Evolutionary conservation across 176 grass and related monocot species (phyloP).

Genomic region (Rhipidocladum racemiflorum): DNA sequence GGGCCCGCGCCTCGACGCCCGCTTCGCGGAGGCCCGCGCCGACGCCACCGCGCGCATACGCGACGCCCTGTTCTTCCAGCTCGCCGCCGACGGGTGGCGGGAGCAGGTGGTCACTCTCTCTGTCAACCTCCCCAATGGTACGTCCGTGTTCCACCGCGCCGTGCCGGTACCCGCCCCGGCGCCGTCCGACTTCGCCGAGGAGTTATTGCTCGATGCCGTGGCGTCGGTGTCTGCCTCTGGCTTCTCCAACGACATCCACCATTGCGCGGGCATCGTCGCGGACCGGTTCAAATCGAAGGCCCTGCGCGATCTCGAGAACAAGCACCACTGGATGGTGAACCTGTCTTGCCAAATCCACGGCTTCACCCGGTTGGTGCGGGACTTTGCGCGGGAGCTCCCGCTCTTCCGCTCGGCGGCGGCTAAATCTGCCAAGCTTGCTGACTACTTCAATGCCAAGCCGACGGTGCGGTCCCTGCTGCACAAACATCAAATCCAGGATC

Average conservation of each 20-base stretch:
- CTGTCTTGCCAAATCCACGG: constrained; percentile 66
- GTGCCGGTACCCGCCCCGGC: constrained; percentile 35
- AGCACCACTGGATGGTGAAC: constrained; percentile 74
- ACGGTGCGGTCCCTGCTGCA: constrained; percentile 51
- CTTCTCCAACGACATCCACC: constrained; percentile 47
- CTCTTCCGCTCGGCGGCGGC: constrained; percentile 47
- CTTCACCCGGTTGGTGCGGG: constrained; percentile 57
- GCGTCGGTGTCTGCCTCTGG: constrained; percentile 39
- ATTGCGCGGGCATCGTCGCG: constrained; percentile 69
- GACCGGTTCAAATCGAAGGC: constrained; percentile 82
- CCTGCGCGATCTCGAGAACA: constrained; percentile 59
- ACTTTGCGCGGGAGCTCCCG: constrained; percentile 54
- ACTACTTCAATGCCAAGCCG: constrained; percentile 65
- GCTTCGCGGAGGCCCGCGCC: constrained; percentile 49
- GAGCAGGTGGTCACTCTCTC: constrained; percentile 43
- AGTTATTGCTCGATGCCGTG: constrained; percentile 50
- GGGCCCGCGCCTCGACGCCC: constrained; percentile 53
- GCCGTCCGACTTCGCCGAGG: constrained; percentile 53
- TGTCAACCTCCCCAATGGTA: constrained; percentile 69
- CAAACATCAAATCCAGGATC: constrained; percentile 65
- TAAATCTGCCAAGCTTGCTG: constrained; percentile 58
- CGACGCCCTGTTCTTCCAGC: constrained; percentile 88
- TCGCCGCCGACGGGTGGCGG: constrained; percentile 66
- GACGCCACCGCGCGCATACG: constrained; percentile 63
- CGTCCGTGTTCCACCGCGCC: constrained; percentile 61